Conservation (phyloP, 2,329 filamentous ascomycete species). For the Blastomyces gilchristii region DNA sequence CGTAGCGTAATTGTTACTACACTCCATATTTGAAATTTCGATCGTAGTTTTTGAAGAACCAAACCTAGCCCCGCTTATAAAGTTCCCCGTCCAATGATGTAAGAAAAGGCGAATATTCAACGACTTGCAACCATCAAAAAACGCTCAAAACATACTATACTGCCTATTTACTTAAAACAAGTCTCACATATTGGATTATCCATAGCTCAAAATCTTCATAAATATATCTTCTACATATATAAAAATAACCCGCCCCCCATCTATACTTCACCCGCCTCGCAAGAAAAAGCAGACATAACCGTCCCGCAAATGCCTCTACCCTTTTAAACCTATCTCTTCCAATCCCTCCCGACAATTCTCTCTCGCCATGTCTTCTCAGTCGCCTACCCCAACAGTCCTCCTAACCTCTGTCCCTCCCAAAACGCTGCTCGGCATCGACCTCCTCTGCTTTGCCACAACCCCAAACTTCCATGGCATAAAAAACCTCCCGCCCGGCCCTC, state of each 20-base stretch:
- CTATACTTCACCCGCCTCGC: background rate
- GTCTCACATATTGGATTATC: background rate
- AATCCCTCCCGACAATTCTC: background rate
- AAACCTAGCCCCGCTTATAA: background rate
- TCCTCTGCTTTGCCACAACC: constrained; percentile 53
- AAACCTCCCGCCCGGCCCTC: constrained; percentile 47
- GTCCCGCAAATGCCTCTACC: background rate
- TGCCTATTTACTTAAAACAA: background rate
- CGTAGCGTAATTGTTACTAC: background rate
- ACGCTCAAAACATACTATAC: background rate
- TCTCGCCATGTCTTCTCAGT: constrained; percentile 12
- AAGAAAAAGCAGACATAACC: background rate
- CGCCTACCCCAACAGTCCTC: constrained; percentile 34
- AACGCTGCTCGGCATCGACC: constrained; percentile 43
- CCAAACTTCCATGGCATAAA: constrained; percentile 52
- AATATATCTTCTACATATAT: background rate
- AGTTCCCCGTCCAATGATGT: background rate
- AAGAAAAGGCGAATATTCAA: background rate
- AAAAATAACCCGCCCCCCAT: background rate
- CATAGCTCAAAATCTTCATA: background rate
- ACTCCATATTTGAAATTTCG: background rate
- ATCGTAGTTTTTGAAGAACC: background rate
- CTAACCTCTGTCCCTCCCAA: constrained; percentile 37
- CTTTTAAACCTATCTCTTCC: background rate
- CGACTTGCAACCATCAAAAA: background rate